These are phyloP conservation scores for Suillus subaureus DNA, from an alignment of 768 basidiomycete species.

Conservation along the genomic window DNA sequence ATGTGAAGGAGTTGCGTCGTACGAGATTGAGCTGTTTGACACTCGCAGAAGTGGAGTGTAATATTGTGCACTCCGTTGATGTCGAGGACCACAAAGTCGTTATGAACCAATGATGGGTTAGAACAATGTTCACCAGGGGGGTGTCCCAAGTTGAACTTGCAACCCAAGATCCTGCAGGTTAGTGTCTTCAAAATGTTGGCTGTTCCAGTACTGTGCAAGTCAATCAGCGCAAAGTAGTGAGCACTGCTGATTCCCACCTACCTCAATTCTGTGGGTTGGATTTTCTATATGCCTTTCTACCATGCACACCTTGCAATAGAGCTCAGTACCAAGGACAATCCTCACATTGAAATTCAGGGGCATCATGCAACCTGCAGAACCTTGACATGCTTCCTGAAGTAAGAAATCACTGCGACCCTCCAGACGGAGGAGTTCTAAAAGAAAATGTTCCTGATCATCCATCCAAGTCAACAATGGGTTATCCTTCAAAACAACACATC, in stretches of 20 bases:
- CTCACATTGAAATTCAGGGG: constrained; percentile 10
- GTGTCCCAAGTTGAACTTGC: constrained; percentile 25
- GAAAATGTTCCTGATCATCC: background rate
- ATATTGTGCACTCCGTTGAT: constrained; percentile 32
- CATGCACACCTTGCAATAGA: constrained; percentile 10
- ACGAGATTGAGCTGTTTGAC: constrained; percentile 20
- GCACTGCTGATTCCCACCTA: background rate
- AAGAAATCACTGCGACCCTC: constrained; percentile 6
- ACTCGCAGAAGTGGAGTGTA: constrained; percentile 32
- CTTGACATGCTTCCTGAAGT: constrained; percentile 2
- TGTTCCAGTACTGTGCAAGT: constrained; percentile 21
- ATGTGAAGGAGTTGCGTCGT: constrained; percentile 36
- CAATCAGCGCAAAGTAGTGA: background rate
- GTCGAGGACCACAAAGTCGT: constrained; percentile 30
- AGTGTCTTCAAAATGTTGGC: constrained; percentile 14
- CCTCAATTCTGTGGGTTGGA: constrained; percentile 22
- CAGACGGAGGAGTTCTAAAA: constrained; percentile 13
- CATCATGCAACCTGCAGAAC: constrained; percentile 5
- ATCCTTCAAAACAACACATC: constrained; percentile 26
- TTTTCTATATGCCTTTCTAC: constrained; percentile 10
- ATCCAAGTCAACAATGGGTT: constrained; percentile 16
- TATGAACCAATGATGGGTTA: constrained; percentile 7
- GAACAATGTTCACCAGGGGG: constrained; percentile 10
- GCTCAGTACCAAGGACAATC: constrained; percentile 15
- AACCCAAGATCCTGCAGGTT: constrained; percentile 20